Percentiles rank a stretch among this genome's conserved stretches.
Evolutionary conservation across 306 rosid species (phyloP).

Genomic region (Trifolium repens): DNA sequence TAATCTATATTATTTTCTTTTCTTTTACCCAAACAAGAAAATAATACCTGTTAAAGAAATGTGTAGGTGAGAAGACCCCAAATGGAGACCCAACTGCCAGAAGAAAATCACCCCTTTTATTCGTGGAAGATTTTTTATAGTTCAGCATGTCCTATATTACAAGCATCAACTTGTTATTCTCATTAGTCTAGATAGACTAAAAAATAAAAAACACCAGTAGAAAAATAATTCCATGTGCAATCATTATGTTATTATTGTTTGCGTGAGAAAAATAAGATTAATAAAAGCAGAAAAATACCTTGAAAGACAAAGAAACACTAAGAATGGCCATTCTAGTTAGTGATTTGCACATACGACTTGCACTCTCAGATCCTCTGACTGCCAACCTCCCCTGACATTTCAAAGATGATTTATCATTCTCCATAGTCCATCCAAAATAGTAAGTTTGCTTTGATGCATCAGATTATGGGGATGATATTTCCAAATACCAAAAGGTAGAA

Average conservation of each 20-base stretch:
- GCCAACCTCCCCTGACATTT: conserved; percentile 61
- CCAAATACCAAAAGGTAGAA: conserved; percentile 27
- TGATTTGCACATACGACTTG: conserved; percentile 57
- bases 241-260: conserved; percentile 18
- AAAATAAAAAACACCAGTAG: conserved; percentile 36
- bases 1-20: neutral
- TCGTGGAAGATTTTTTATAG: conserved; percentile 56
- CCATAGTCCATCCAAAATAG: conserved; percentile 31
- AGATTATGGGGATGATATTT: conserved; percentile 18
- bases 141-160: conserved; percentile 60
- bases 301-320: conserved; percentile 63
- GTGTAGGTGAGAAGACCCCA: conserved; percentile 87
- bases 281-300: conserved; percentile 54
- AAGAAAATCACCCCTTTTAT: conserved; percentile 79
- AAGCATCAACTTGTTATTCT: conserved; percentile 42
- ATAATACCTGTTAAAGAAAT: conserved; percentile 86
- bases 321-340: conserved; percentile 84
- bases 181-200: conserved; percentile 32
- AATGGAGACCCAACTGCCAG: conserved; percentile 95
- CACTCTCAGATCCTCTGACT: conserved; percentile 48
- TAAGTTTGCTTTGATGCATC: conserved; percentile 40
- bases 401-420: conserved; percentile 48
- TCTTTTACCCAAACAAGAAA: conserved; percentile 11
- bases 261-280: conserved; percentile 19
- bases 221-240: conserved; percentile 19